Base-by-base conservation (phyloP, 345 rosid genomes). In the Eucalyptus polybractea region DNA sequence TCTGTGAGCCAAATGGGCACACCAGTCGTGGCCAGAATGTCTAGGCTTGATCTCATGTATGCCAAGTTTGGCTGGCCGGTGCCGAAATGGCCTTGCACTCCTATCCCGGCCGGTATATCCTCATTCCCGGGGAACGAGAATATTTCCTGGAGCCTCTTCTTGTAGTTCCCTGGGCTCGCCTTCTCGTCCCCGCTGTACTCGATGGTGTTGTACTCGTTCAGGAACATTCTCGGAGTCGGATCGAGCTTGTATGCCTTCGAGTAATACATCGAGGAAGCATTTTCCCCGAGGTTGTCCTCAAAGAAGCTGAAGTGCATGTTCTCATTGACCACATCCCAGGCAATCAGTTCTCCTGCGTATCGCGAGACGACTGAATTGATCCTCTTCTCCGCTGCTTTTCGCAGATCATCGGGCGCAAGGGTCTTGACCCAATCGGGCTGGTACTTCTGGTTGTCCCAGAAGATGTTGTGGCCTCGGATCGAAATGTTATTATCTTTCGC, bases 251-350 rank as follows among this genome's bases (percentile, higher is more conserved):
- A 86, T 50, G 97, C 94, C 9, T 15, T 47, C 17, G 89, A 86
- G 89, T 93, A 95, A 89, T 92, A 94, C 58, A 60, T 86, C 6
- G 95, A 90, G 4, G 98, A 92, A 37, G 96, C 94, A 87, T 95
- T 90, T 89, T 90, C 88, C 5, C 98, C 99, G 25, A 95, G 96
- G 80, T 90, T 93, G 44, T 93, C 96, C 94, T 97, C 98, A 86
- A 88, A 97, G 91, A 94, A 97, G 8, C 94, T 90, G 93, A 94
- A 97, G 86, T 96, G 98, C 86, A 96, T 54, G 91, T 96, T 95
- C 92, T 97, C 98, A 88, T 97, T 96, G 92, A 97, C 85, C 86
- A 95, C 97, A 89, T 97, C 98, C 99, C 99, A 97, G 7, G 94
- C 96, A 54, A 95, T 94, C 62, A 97, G 87, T 49, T 95, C 87